A percentile compares a stretch with the other conserved stretches of the same genome.
Evolutionary conservation across 2,329 filamentous ascomycete species (phyloP).

Genomic region (Arachnopeziza araneosa): DNA sequence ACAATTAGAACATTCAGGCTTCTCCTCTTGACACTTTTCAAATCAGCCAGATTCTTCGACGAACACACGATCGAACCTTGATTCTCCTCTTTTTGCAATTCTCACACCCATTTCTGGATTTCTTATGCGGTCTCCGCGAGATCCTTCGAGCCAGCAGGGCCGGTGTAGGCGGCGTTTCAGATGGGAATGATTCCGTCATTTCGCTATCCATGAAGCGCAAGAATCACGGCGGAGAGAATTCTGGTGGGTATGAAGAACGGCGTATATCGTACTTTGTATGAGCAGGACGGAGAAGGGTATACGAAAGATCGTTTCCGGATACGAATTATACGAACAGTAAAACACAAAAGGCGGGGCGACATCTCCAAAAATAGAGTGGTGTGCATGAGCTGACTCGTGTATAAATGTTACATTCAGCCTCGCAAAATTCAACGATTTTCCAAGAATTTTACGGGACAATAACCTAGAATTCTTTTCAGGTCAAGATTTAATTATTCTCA

Average conservation of each 20-base stretch:
- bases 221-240: background rate
- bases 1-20: constrained; percentile 18
- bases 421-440: no score
- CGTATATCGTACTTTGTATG: background rate
- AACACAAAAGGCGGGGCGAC: background rate
- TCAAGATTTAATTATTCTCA: no score
- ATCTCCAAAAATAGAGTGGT: background rate
- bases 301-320: background rate
- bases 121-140: constrained; percentile 12
- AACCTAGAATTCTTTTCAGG: no score
- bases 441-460: no score
- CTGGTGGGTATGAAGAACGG: background rate
- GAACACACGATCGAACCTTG: constrained; percentile 8
- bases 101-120: constrained; percentile 15
- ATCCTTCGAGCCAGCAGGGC: background rate
- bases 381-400: no score
- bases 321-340: background rate
- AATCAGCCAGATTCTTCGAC: background rate
- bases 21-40: constrained; percentile 19
- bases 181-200: background rate
- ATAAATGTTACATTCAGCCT: no score
- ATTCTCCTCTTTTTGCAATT: constrained; percentile 17
- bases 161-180: background rate
- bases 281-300: background rate
- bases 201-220: background rate